These are phyloP conservation scores for Betula pendula DNA, from an alignment of 306 rosid species.

Conservation along the genomic window DNA sequence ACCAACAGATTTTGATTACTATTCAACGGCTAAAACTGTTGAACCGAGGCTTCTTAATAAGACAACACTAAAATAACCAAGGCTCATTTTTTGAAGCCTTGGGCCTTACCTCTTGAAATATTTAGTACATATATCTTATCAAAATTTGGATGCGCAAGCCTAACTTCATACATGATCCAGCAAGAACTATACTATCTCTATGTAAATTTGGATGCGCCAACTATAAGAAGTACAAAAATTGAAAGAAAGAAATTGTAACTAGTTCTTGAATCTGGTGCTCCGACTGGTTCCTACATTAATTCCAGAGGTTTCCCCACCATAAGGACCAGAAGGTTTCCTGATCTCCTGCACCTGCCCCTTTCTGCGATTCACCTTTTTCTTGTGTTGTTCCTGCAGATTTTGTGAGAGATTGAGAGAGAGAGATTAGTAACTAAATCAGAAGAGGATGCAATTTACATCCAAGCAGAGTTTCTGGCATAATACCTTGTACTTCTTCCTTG, in stretches of 20 bases:
- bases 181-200: no score
- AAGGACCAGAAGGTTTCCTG: constrained; percentile 51
- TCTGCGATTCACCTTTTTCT: constrained; percentile 59
- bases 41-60: no score
- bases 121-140: neutral
- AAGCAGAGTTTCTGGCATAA: constrained; percentile 2
- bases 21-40: no score
- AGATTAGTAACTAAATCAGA: constrained; percentile 1
- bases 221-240: neutral
- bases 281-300: constrained; percentile 70
- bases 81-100: neutral
- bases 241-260: neutral
- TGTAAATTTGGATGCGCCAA: neutral
- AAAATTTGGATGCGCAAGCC: neutral
- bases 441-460: neutral
- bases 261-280: constrained; percentile 64
- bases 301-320: constrained; percentile 81
- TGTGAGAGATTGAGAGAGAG: constrained; percentile 2
- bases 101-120: neutral
- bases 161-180: neutral
- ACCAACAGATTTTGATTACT: no score
- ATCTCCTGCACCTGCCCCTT: constrained; percentile 69
- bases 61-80: no score
- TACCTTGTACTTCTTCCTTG: constrained; percentile 95
- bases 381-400: constrained; percentile 64